Percentiles rank a stretch among this genome's conserved stretches.
phyloP scores from a whole-genome alignment of 768 basidiomycete species.

The Mycena rosella region DNA sequence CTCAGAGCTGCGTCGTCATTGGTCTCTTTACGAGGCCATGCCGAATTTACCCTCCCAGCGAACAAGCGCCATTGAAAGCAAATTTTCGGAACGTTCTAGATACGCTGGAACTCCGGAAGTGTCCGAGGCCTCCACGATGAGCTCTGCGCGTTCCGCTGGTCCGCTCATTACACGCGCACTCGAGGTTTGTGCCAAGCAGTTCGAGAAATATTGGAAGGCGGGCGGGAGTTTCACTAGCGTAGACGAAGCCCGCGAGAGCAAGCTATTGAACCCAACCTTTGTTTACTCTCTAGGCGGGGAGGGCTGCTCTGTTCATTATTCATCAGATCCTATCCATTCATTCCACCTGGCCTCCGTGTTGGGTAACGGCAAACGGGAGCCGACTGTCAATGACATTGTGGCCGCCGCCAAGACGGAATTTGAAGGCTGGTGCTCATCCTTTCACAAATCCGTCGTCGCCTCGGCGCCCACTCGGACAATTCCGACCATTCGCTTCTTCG shows the following conservation, averaged over 20 bases:
- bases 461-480: background rate
- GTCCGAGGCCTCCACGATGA: background rate
- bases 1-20: slow-evolving; percentile 53
- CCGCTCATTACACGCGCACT: slow-evolving; percentile 44
- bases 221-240: slow-evolving; percentile 50
- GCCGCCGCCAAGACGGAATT: slow-evolving; percentile 9
- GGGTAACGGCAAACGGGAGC: slow-evolving; percentile 25
- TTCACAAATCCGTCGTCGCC: slow-evolving; percentile 24
- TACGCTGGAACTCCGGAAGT: slow-evolving; percentile 3
- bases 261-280: slow-evolving; percentile 60
- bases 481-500: slow-evolving; percentile 52
- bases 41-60: slow-evolving; percentile 39
- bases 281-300: slow-evolving; percentile 54
- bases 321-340: slow-evolving; percentile 53
- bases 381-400: background rate
- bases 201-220: slow-evolving; percentile 53
- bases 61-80: slow-evolving; percentile 39
- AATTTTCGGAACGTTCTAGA: slow-evolving; percentile 4
- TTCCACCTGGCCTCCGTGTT: slow-evolving; percentile 51
- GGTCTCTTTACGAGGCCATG: slow-evolving; percentile 50
- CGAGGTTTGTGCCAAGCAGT: slow-evolving; percentile 38
- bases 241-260: slow-evolving; percentile 37
- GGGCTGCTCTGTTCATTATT: slow-evolving; percentile 57
- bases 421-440: slow-evolving; percentile 40
- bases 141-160: slow-evolving; percentile 52